These are phyloP conservation scores for Chaetomium olivaceum DNA, from an alignment of 2,329 filamentous ascomycete species.

Conservation along the genomic window DNA sequence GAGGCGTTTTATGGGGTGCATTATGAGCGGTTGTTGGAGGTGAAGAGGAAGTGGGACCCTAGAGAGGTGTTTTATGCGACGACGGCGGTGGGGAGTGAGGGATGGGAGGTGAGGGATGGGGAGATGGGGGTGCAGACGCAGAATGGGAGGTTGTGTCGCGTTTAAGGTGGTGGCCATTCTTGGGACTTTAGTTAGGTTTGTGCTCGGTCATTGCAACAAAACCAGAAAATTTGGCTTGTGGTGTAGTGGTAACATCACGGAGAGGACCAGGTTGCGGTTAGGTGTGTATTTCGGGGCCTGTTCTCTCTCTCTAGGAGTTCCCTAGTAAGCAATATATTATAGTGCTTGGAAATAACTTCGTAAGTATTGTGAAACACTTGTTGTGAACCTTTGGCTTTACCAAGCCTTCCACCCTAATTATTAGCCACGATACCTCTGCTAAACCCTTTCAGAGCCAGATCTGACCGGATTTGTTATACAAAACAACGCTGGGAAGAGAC, in stretches of 20 bases:
- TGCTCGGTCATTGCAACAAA: background rate
- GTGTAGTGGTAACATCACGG: background rate
- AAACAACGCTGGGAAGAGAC: no score
- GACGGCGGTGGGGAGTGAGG: conserved; percentile 29
- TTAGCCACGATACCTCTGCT: no score
- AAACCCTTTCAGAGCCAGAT: no score
- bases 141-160: conserved; percentile 31
- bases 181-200: background rate
- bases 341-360: no score
- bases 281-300: background rate
- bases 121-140: conserved; percentile 33
- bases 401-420: no score
- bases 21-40: conserved; percentile 35
- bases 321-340: no score
- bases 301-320: background rate
- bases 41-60: conserved; percentile 47
- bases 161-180: conserved; percentile 30
- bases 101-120: conserved; percentile 26
- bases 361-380: no score
- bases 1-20: conserved; percentile 34
- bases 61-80: conserved; percentile 39
- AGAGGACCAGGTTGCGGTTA: background rate
- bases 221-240: background rate
- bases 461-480: no score
- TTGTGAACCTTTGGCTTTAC: no score